Base-by-base conservation (phyloP, 192 early-diverging fungal genomes). In the Linnemannia hyalina region DNA sequence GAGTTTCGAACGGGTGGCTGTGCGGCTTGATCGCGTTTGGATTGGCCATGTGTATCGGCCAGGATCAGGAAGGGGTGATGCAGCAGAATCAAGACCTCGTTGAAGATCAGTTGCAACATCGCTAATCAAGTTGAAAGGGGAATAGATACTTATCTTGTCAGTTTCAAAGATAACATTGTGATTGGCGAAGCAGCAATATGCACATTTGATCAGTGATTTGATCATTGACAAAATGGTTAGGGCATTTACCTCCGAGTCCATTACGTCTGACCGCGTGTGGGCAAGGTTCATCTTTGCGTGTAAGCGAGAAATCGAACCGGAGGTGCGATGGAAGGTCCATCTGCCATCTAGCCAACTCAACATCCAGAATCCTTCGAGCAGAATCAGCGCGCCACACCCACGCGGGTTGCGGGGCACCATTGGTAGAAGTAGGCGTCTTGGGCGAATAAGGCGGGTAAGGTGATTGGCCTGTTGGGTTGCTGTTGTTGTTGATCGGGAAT, bases 321-420 rank as follows among this genome's bases (percentile, higher is more conserved):
- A 85, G 78, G 7, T 80, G 54, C 29, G 65, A 60, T 35, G 83
- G 83, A 13, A 85, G 75, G 23, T 85, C 74, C 83, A 85, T 80
- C 55, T 85, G 83, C 83, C 83, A 85, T 23, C 77, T 78, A 0
- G 83, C 83, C 32, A 85, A 75, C 57, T 85, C 83, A 13, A 85
- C 78, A 55, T 85, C 83, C 70, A 85, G 70, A 22, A 85, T 85
- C 22, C 83, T 75, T 16, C 83, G 73, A 38, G 83, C 68, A 4
- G 83, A 85, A 52, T 85, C 83, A 6, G 83, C 83, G 3, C 83
- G 78, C 83, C 83, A 85, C 0, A 85, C 47, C 83, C 83, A 85
- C 3, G 83, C 36, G 11, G 78, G 78, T 40, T 70, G 81, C 23
- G 82, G 9, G 15, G 41, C 36, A 32, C 29, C 10, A 5, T 22